Percentiles rank a stretch among this genome's conserved stretches.
phyloP scores from a whole-genome alignment of 495 filamentous ascomycete genomes.

The Melanomma pulvis-pyrius region DNA sequence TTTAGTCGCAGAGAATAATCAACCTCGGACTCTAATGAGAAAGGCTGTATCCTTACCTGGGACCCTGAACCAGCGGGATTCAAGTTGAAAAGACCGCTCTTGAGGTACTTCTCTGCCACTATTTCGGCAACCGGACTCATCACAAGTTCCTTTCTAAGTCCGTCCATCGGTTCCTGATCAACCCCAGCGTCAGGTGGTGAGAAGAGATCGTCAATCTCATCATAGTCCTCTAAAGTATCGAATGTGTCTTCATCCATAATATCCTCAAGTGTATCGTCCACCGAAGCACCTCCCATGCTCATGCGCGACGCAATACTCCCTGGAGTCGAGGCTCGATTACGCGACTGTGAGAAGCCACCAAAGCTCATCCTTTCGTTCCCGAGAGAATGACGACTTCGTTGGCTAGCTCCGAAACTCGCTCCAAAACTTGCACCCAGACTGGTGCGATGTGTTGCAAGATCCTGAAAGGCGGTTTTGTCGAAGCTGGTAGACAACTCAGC shows the following conservation, averaged over 20 bases:
- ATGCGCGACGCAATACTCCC: constrained; percentile 40
- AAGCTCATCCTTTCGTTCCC: constrained; percentile 58
- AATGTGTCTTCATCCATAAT: constrained; percentile 40
- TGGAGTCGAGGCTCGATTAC: constrained; percentile 43
- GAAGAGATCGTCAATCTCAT: constrained; percentile 38
- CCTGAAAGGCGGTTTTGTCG: constrained; percentile 73
- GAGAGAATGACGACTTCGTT: constrained; percentile 69
- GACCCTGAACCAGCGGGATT: background rate
- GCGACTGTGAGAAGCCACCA: constrained; percentile 36
- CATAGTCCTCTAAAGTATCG: constrained; percentile 37
- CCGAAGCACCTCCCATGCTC: constrained; percentile 36
- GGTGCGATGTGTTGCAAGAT: constrained; percentile 58
- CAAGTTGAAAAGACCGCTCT: constrained; percentile 4
- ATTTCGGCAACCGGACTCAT: constrained; percentile 35
- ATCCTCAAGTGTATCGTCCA: constrained; percentile 37
- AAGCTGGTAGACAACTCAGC: constrained; percentile 80
- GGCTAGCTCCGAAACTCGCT: constrained; percentile 47
- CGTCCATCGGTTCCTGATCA: constrained; percentile 32
- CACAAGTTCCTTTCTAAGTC: constrained; percentile 38
- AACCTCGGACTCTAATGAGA: background rate
- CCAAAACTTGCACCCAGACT: constrained; percentile 48
- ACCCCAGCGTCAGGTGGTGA: constrained; percentile 15
- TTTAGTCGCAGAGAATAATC: constrained; percentile 4
- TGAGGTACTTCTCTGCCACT: constrained; percentile 14
- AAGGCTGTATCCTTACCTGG: constrained; percentile 15